phyloP scores from a whole-genome alignment of 352 stramenopile genomes.

The Phytophthora tubulina region DNA sequence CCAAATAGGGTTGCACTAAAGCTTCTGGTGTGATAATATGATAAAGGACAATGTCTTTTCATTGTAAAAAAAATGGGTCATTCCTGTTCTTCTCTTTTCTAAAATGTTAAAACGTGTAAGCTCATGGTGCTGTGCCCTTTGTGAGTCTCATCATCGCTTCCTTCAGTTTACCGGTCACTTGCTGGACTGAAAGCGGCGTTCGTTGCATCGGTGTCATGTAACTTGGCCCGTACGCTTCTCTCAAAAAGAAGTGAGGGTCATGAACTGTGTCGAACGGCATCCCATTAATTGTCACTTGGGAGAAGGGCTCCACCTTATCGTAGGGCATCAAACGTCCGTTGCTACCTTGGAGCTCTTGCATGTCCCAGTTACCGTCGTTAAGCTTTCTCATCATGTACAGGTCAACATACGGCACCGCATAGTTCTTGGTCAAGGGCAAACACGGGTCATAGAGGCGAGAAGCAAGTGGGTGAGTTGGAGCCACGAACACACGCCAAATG shows the following conservation, averaged over 20 bases:
- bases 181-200: background rate
- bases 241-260: constrained; percentile 47
- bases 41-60: background rate
- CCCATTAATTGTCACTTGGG: constrained; percentile 43
- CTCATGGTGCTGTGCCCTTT: constrained; percentile 17
- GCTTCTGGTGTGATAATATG: background rate
- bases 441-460: constrained; percentile 47
- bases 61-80: too few species aligned
- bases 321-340: constrained; percentile 27
- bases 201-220: constrained; percentile 47
- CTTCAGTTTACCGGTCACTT: constrained; percentile 3
- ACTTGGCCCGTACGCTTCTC: constrained; percentile 41
- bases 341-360: constrained; percentile 39
- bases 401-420: constrained; percentile 50
- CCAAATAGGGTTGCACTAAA: background rate
- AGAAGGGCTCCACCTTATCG: constrained; percentile 39
- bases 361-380: constrained; percentile 31
- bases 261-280: constrained; percentile 48
- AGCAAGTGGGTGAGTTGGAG: constrained; percentile 51
- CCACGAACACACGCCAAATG: constrained; percentile 58
- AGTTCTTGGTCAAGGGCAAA: constrained; percentile 27
- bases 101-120: too few species aligned
- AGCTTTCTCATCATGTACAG: constrained; percentile 43
- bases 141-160: constrained; percentile 34
- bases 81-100: too few species aligned